Evolutionary conservation across 2,329 filamentous ascomycete species (phyloP).

Genomic region (Diaporthe citrichinensis): DNA sequence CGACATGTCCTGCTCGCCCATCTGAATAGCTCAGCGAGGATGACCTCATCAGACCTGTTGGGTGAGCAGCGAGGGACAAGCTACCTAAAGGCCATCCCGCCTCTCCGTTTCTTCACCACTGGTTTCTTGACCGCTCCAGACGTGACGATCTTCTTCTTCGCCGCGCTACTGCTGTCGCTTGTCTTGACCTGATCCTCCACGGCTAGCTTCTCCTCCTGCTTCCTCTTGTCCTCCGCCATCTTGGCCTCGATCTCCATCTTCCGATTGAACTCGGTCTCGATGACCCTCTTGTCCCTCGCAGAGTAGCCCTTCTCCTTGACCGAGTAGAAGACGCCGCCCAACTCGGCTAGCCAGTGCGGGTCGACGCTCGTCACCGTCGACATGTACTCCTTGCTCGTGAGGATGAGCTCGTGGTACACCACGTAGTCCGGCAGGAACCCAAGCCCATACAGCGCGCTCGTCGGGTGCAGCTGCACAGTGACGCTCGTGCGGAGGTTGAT

Average conservation of each 20-base stretch:
- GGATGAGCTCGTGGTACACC: conserved; percentile 96
- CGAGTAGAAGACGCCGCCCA: conserved; percentile 97
- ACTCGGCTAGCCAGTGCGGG: conserved; percentile 95
- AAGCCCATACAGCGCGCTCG: conserved; percentile 90
- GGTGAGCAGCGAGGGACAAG: background rate
- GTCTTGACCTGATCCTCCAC: conserved; percentile 66
- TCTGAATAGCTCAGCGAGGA: background rate
- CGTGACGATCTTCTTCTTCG: conserved; percentile 70
- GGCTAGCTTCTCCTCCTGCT: conserved; percentile 70
- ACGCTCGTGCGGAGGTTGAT: conserved; percentile 96
- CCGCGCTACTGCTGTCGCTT: conserved; percentile 46
- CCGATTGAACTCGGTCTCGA: conserved; percentile 91
- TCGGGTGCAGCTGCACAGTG: conserved; percentile 94
- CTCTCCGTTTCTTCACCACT: conserved; percentile 67
- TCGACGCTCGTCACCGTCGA: conserved; percentile 96
- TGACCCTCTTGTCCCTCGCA: conserved; percentile 85
- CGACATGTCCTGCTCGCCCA: background rate
- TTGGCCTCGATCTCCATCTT: conserved; percentile 94
- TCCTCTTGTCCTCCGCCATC: conserved; percentile 88
- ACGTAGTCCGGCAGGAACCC: conserved; percentile 97
- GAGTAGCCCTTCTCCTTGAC: conserved; percentile 98
- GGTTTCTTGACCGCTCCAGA: conserved; percentile 75
- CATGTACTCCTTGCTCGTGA: conserved; percentile 98
- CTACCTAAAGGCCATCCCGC: conserved; percentile 53
- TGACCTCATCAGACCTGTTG: background rate